Evolutionary conservation across 768 basidiomycete genomes (phyloP).

Genomic region (Sistotremastrum suecicum): DNA sequence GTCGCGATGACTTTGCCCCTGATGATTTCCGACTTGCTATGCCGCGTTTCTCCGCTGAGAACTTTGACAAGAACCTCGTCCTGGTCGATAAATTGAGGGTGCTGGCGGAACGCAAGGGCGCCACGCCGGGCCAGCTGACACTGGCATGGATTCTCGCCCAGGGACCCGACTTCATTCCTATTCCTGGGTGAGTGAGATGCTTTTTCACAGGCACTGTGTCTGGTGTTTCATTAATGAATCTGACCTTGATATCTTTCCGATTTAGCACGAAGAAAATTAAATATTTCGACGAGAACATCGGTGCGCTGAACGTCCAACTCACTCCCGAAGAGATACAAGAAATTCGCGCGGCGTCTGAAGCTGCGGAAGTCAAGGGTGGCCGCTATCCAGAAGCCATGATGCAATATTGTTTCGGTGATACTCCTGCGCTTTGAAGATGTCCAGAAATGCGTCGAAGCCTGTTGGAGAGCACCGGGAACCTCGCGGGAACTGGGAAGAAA

Average conservation of each 20-base stretch:
- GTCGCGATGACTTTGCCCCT: slow-evolving; percentile 3
- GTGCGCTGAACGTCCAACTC: slow-evolving; percentile 11
- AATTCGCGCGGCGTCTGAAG: slow-evolving; percentile 9
- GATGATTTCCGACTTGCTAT: slow-evolving; percentile 1
- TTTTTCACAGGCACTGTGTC: no score
- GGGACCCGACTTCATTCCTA: slow-evolving; percentile 10
- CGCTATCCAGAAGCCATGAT: slow-evolving; percentile 3
- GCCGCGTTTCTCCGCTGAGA: slow-evolving; percentile 15
- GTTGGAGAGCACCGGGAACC: no score
- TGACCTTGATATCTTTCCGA: no score
- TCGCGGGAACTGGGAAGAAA: no score
- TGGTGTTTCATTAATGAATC: no score
- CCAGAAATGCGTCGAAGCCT: no score
- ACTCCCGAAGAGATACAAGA: slow-evolving; percentile 13
- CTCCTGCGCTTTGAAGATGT: no score
- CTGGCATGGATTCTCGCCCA: slow-evolving; percentile 20
- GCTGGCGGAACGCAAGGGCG: slow-evolving; percentile 27
- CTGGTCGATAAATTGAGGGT: slow-evolving; percentile 10
- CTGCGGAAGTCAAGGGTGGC: slow-evolving; percentile 7
- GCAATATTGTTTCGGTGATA: not conserved
- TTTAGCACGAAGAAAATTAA: not conserved
- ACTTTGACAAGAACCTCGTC: slow-evolving; percentile 20
- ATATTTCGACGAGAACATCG: slow-evolving; percentile 16
- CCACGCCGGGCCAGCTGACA: slow-evolving; percentile 20
- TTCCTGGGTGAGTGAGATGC: slow-evolving; percentile 7